phyloP scores from a whole-genome alignment of 805 yeast genomes.

The Lachancea lanzarotensis region DNA sequence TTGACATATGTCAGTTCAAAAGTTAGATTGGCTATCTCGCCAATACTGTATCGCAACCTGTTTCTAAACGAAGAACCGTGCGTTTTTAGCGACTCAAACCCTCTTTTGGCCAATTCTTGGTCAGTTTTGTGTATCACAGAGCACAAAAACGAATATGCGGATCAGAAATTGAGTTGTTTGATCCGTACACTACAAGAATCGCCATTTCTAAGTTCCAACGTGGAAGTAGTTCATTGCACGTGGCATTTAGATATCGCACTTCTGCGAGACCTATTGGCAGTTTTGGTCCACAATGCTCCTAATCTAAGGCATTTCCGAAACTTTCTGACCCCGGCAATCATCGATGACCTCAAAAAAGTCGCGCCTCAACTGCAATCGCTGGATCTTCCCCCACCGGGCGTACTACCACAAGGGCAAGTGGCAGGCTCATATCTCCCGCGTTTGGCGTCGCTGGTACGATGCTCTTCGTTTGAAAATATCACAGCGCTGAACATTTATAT shows the following conservation, averaged over 20 bases:
- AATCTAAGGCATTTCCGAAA: constrained; percentile 23
- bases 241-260: constrained; percentile 25
- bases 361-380: constrained; percentile 16
- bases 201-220: constrained; percentile 18
- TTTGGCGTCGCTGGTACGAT: constrained; percentile 1
- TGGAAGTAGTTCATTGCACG: constrained; percentile 24
- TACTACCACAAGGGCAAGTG: constrained; percentile 15
- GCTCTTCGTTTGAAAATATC: constrained; percentile 18
- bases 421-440: constrained; percentile 2
- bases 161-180: constrained; percentile 16
- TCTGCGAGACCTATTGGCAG: constrained; percentile 13
- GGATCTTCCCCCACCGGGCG: constrained; percentile 23
- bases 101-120: constrained; percentile 24
- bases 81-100: constrained; percentile 22
- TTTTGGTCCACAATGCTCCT: constrained; percentile 13
- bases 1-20: constrained; percentile 21
- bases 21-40: constrained; percentile 12
- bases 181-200: constrained; percentile 17
- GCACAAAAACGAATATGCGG: constrained; percentile 6
- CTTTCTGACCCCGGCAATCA: constrained; percentile 18
- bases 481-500: constrained; percentile 23
- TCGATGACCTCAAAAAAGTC: constrained; percentile 11
- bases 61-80: constrained; percentile 24
- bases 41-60: constrained; percentile 21
- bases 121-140: constrained; percentile 19